Evolutionary conservation across 495 filamentous ascomycete genomes (phyloP).

Genomic region (Penicillium taxi): DNA sequence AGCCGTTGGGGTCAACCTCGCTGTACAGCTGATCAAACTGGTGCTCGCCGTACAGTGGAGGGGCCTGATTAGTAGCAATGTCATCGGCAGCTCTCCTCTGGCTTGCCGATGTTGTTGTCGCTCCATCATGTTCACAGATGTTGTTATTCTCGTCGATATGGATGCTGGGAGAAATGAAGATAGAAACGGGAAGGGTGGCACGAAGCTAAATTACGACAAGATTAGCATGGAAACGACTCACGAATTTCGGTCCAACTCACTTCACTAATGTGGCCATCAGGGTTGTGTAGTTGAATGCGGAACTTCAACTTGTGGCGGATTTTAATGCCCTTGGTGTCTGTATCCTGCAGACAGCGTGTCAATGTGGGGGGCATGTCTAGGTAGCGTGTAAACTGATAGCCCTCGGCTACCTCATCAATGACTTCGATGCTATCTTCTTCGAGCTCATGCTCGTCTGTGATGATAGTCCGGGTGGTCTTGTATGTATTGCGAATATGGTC

Average conservation of each 20-base stretch:
- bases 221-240: background rate
- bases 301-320: conserved; percentile 81
- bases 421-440: conserved; percentile 55
- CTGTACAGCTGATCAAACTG: conserved; percentile 82
- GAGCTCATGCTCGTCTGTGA: conserved; percentile 54
- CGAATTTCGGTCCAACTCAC: conserved; percentile 29
- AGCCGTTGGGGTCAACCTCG: conserved; percentile 66
- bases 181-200: conserved; percentile 73
- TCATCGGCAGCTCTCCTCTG: conserved; percentile 27
- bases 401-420: conserved; percentile 68
- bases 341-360: conserved; percentile 74
- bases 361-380: conserved; percentile 71
- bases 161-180: conserved; percentile 91
- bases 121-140: conserved; percentile 51
- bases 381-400: conserved; percentile 60
- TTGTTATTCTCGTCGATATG: conserved; percentile 74
- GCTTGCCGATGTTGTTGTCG: conserved; percentile 29
- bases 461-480: conserved; percentile 54
- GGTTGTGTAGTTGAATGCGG: conserved; percentile 80
- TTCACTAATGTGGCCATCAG: conserved; percentile 88
- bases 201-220: conserved; percentile 50
- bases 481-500: conserved; percentile 47
- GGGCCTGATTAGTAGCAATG: conserved; percentile 51
- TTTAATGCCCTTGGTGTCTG: conserved; percentile 74
- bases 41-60: conserved; percentile 83